Evolutionary conservation across 768 basidiomycete species (phyloP), one percentile per base, ranked within the genome.

Genomic region (Boletus coccyginus): DNA sequence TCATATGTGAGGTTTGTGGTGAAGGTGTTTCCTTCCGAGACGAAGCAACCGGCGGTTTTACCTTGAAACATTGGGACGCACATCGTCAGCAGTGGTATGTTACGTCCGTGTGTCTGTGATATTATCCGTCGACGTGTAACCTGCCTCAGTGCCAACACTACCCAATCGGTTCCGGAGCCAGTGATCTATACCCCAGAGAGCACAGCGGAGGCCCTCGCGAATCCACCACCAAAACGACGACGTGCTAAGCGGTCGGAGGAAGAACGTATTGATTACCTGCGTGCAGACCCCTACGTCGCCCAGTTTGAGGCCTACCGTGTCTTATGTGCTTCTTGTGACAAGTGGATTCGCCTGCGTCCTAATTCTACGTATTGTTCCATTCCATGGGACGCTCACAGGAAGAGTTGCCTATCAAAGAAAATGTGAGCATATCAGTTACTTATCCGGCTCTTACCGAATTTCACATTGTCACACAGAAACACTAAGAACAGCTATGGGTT

Each of bases 321-420:
- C 35, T 77, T 90, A 11, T 91, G 90, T 70, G 86, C 84, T 45
- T 83, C 81, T 6, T 92, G 90, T 73, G 85, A 90, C 70, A 91
- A 90, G 68, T 92, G 90, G 90, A 90, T 92, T 59, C 80, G 90
- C 16, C 76, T 92, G n/a, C 80, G 90, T 9, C 88, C 89, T 43
- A 92, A 92, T 68, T 91, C 89, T 52, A 91, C 89, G 0, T 92
- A 90, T 63, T 92, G 90, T 65, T 87, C 85, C n/a, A 91, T 92
- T 52, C 90, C 90, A 0, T 92, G 90, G 90, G 88, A 91, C 66
- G 89, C 90, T 4, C 90, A 92, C 65, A 76, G 90, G 41, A 91
- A 90, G 74, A 88, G 87, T 66, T 91, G 89, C 71, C 72, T 92
- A 45, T 84, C 87, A 2, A 90, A 88, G 75, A 88, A 88, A 70